phyloP scores from a whole-genome alignment of 352 stramenopile genomes.

The Pythium aristosporum region DNA sequence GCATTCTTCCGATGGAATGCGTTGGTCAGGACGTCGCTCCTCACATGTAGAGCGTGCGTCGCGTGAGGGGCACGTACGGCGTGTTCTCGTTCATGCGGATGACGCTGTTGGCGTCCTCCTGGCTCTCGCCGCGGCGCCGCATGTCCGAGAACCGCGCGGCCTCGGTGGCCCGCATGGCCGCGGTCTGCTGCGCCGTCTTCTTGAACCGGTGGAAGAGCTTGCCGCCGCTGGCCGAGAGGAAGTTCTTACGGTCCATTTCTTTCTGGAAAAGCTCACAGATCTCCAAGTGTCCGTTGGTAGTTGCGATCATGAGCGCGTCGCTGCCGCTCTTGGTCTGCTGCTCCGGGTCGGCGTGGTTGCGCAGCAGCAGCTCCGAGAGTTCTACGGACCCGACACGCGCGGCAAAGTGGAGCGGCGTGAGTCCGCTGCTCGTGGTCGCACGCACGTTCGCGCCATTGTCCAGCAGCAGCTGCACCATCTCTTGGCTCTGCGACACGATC shows the following conservation, averaged over 20 bases:
- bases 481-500: conserved; percentile 61
- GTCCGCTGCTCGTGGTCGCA: conserved; percentile 59
- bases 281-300: conserved; percentile 56
- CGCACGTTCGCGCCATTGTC: conserved; percentile 65
- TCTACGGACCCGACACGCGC: conserved; percentile 61
- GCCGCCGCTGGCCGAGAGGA: conserved; percentile 20
- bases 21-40: too few relatives aligned
- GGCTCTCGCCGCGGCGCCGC: conserved; percentile 14
- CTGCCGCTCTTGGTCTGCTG: conserved; percentile 78
- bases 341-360: conserved; percentile 60
- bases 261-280: conserved; percentile 70
- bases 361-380: conserved; percentile 62
- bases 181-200: conserved; percentile 2
- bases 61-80: background rate
- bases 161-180: background rate
- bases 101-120: conserved; percentile 17
- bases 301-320: conserved; percentile 72
- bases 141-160: background rate
- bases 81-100: conserved; percentile 11
- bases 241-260: conserved; percentile 29
- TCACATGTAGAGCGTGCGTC: conserved; percentile 4
- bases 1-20: conserved; percentile 27
- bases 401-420: conserved; percentile 79
- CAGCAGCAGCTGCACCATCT: conserved; percentile 70
- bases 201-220: conserved; percentile 29